Base-by-base conservation (phyloP, 257 asterid species). In the Echites panduratus region DNA sequence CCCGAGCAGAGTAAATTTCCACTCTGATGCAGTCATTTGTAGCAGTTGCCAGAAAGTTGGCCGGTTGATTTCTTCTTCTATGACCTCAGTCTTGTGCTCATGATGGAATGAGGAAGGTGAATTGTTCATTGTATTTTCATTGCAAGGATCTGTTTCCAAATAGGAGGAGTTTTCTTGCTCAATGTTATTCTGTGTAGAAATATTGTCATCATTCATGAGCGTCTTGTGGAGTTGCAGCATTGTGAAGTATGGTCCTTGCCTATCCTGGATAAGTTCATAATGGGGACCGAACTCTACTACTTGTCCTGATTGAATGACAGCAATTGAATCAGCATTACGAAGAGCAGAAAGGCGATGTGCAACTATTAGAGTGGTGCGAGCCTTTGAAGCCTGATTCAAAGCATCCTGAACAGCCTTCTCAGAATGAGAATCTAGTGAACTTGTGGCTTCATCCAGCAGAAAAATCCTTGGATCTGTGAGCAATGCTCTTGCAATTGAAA, bases 261-360 rank as follows among this genome's bases (percentile, higher is more conserved):
- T 82, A 72, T 73, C 68, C 59, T 77, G 77, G 75, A 86, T 66
- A 12, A 87, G 83, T 49, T 84, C 83, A 22, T 82, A 76, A 19
- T 85, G 87, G 7, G 88, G 63, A 3, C 89, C 87, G 0, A 79
- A 82, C 41, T 87, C 92, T 26, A 78, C 80, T 1, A 87, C 84
- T 76, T 57, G 74, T 54, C 89, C 92, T 0, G 85, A 79, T 72
- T 80, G 87, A 45, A 87, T 83, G 13, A 87, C 92, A 70, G 80
- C 77, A 35, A 87, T 72, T 5, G n/a, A 75, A 52, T 87, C 82
- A 17, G 79, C 88, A 38, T 72, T 75, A 26, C 80, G 77, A 26
- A 85, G 80, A 6, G 91, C 71, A 50, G 88, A 77, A n/a, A 83
- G 82, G 3, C 87, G 89, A 76, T 85, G 92, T 10, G 89, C 92